Evolutionary conservation across 805 yeast species (phyloP).

Genomic region (Yueomyces sinensis): DNA sequence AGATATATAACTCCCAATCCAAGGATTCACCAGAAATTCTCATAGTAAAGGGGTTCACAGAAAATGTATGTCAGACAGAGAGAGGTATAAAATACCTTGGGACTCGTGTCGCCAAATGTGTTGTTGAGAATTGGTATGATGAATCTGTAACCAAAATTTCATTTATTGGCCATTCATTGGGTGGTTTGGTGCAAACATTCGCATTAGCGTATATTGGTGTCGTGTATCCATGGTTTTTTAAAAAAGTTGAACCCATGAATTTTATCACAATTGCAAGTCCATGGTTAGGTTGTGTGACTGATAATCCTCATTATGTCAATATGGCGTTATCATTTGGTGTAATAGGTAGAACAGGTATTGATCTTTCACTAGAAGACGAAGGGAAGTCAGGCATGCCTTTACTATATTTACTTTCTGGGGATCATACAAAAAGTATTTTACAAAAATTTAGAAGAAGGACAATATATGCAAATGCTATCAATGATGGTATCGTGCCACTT

Average conservation of each 20-base stretch:
- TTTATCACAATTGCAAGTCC: conserved; percentile 69
- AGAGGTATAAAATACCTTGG: conserved; percentile 68
- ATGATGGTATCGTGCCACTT: conserved; percentile 76
- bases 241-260: conserved; percentile 45
- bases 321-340: conserved; percentile 58
- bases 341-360: conserved; percentile 74
- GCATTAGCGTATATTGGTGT: conserved; percentile 58
- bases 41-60: conserved; percentile 55
- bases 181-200: conserved; percentile 68
- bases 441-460: conserved; percentile 51
- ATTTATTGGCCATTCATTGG: conserved; percentile 67
- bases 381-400: conserved; percentile 37
- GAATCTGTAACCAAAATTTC: conserved; percentile 42
- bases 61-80: conserved; percentile 68
- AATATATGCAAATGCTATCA: conserved; percentile 58
- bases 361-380: conserved; percentile 43
- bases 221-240: conserved; percentile 59
- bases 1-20: conserved; percentile 35
- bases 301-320: conserved; percentile 64
- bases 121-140: conserved; percentile 34
- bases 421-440: conserved; percentile 42
- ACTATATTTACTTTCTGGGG: conserved; percentile 48
- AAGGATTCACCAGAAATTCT: conserved; percentile 30
- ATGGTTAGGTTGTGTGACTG: conserved; percentile 60
- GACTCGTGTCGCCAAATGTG: conserved; percentile 52